These are phyloP conservation scores for Avena sativa DNA, from an alignment of 176 grass and related monocot genomes.

Conservation along the genomic window DNA sequence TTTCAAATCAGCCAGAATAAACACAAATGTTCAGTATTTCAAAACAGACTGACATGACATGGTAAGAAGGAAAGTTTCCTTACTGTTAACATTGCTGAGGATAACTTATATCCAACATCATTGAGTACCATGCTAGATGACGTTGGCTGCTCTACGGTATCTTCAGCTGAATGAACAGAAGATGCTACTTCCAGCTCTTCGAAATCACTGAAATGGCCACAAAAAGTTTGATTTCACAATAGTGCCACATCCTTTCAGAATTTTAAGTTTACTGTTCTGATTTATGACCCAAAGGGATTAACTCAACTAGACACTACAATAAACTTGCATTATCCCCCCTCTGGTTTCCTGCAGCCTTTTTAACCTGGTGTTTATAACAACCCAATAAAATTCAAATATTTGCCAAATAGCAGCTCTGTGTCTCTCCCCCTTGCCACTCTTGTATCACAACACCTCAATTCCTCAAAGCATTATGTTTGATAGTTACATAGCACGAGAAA, in stretches of 20 bases:
- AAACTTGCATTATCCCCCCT: conserved; percentile 1
- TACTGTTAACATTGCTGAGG: conserved; percentile 42
- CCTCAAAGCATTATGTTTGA: conserved; percentile 16
- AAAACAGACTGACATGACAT: neutral
- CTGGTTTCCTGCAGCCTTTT: conserved; percentile 18
- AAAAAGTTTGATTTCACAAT: conserved; percentile 22
- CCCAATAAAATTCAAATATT: neutral
- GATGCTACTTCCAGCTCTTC: conserved; percentile 58
- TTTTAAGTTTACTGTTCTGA: conserved; percentile 9
- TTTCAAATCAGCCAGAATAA: neutral
- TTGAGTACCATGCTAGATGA: conserved; percentile 15
- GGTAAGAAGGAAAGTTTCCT: neutral
- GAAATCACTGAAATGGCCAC: conserved; percentile 51
- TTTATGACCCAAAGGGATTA: neutral
- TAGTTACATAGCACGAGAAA: neutral
- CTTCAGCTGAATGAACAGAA: conserved; percentile 49
- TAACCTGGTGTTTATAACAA: neutral
- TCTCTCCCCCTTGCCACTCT: neutral
- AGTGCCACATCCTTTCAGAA: neutral
- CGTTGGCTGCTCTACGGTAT: conserved; percentile 39
- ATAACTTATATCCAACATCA: conserved; percentile 38
- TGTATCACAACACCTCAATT: conserved; percentile 2
- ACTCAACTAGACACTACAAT: conserved; percentile 7
- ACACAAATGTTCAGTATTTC: neutral
- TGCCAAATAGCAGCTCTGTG: neutral